phyloP scores from a whole-genome alignment of 192 early-diverging fungal genomes.

The Pecoramyces ruminantium region DNA sequence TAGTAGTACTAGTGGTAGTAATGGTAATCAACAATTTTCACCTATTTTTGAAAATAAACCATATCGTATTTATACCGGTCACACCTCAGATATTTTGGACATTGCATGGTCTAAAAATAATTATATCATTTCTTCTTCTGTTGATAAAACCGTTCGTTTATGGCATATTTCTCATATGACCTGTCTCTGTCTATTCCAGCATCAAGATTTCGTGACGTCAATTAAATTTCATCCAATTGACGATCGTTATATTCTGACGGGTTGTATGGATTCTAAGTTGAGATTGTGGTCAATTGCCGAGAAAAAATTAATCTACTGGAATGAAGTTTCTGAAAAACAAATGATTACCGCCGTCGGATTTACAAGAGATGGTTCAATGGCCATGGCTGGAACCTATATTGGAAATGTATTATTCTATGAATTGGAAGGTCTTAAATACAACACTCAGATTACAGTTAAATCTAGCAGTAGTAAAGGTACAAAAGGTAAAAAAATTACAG shows the following conservation, averaged over 20 bases:
- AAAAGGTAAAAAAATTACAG: constrained; percentile 2
- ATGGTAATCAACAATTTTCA: background rate
- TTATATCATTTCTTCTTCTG: constrained; percentile 1
- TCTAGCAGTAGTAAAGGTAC: background rate
- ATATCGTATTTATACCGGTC: background rate
- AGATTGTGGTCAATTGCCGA: background rate
- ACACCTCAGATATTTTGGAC: constrained; percentile 1
- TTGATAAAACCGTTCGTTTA: background rate
- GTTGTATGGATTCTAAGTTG: constrained; percentile 1
- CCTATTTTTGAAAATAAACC: constrained; percentile 2
- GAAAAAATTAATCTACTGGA: background rate
- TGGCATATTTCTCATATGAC: constrained; percentile 1
- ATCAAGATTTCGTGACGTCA: background rate
- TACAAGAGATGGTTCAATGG: constrained; percentile 1
- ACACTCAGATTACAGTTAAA: background rate
- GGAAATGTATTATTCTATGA: constrained; percentile 1
- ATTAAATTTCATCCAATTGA: constrained; percentile 3
- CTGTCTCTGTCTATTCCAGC: background rate
- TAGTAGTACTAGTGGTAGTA: too few relatives aligned
- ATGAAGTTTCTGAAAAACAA: background rate
- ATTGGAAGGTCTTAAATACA: background rate
- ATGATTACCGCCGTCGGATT: background rate
- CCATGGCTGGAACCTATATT: background rate
- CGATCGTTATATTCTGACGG: constrained; percentile 2
- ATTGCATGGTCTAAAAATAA: background rate